Conservation (phyloP, 2,329 filamentous ascomycete species). For the Alternaria panax region DNA sequence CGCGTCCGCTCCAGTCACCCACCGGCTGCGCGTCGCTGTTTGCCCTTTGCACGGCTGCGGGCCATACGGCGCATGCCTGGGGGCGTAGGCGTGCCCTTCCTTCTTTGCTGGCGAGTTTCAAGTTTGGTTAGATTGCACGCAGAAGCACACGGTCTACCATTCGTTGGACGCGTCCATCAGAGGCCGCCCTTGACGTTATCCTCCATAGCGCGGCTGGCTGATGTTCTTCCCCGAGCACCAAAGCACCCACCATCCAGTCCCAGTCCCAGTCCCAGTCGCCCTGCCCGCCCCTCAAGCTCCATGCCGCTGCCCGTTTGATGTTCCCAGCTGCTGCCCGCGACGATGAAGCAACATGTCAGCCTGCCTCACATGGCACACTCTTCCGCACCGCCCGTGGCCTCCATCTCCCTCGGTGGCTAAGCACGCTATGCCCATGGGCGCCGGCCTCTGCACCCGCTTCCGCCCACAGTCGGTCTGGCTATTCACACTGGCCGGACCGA, state of each 20-base stretch:
- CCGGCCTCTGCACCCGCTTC: conserved; percentile 20
- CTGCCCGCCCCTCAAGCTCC: conserved; percentile 1
- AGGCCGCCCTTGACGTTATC: conserved; percentile 33
- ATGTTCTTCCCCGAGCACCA: conserved; percentile 17
- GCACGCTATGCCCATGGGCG: conserved; percentile 8
- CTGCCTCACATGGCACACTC: conserved; percentile 9
- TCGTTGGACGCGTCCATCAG: conserved; percentile 31
- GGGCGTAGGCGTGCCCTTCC: conserved; percentile 20
- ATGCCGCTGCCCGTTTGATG: conserved; percentile 13
- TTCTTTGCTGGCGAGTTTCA: conserved; percentile 40
- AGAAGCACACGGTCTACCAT: conserved; percentile 30
- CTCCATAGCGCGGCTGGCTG: conserved; percentile 33
- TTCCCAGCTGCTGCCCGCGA: conserved; percentile 6
- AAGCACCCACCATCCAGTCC: conserved; percentile 18
- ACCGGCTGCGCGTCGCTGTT: background rate
- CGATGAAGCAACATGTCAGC: background rate
- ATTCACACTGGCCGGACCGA: conserved; percentile 6
- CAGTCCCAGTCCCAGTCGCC: conserved; percentile 20
- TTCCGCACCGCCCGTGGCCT: conserved; percentile 10
- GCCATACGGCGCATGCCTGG: conserved; percentile 18
- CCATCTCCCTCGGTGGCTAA: conserved; percentile 4
- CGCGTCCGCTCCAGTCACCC: background rate
- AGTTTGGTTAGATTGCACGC: conserved; percentile 45
- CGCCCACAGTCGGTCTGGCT: conserved; percentile 19
- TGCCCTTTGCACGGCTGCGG: conserved; percentile 2